phyloP scores from a whole-genome alignment of 192 early-diverging fungal species.

The Linnemannia hyalina region DNA sequence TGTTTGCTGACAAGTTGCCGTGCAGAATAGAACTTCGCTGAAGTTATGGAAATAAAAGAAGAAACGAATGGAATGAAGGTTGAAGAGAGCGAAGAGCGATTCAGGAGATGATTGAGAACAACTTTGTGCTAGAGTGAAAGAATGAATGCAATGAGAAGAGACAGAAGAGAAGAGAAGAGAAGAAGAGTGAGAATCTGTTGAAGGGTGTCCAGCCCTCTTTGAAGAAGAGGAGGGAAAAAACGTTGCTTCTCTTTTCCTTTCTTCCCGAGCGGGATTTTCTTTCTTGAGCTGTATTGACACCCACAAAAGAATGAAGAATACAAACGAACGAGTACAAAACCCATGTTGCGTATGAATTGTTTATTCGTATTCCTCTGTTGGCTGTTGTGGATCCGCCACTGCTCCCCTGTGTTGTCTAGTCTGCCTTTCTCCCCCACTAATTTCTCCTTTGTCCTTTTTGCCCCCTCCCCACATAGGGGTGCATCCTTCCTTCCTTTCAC shows the following conservation, averaged over 20 bases:
- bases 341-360: no score
- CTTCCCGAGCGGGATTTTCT: neutral
- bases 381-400: no score
- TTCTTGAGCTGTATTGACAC: neutral
- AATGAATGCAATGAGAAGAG: neutral
- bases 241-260: neutral
- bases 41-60: neutral
- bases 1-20: neutral
- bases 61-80: neutral
- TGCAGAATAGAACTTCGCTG: neutral
- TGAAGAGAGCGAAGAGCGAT: neutral
- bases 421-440: no score
- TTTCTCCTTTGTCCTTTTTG: no score
- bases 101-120: neutral
- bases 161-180: neutral
- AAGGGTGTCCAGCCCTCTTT: no score
- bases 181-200: neutral
- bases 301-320: no score
- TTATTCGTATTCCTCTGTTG: no score
- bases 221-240: neutral
- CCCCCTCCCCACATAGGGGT: no score
- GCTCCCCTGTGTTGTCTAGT: no score
- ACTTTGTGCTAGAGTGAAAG: neutral
- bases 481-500: no score
- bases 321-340: no score